Percentiles rank a stretch among this genome's conserved stretches.
phyloP scores from a whole-genome alignment of 1,284 basidiomycete species.

The Farysia itapuensis region DNA sequence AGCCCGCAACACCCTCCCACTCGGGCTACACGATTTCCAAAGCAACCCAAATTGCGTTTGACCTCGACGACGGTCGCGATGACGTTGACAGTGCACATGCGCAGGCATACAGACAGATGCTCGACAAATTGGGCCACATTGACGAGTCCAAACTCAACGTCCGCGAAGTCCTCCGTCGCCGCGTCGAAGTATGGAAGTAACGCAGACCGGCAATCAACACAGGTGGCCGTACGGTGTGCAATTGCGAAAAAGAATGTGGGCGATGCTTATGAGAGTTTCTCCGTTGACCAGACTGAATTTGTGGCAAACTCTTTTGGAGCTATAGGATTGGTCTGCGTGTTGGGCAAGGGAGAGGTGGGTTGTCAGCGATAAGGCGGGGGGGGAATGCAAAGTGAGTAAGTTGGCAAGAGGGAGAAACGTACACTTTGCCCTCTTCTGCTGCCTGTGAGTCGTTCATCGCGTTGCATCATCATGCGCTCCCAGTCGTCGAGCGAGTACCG shows the following conservation, averaged over 20 bases:
- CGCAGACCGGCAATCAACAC: too few species aligned
- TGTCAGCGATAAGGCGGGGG: not conserved
- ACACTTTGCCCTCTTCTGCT: conserved; percentile 56
- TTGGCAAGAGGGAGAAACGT: conserved; percentile 13
- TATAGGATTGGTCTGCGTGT: conserved; percentile 38
- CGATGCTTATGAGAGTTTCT: conserved; percentile 36
- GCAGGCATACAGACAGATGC: conserved; percentile 3
- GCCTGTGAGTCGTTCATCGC: conserved; percentile 57
- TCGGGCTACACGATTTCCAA: conserved; percentile 2
- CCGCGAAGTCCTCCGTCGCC: conserved; percentile 10
- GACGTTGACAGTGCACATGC: not conserved
- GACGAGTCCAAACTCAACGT: conserved; percentile 19
- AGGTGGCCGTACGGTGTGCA: too few species aligned
- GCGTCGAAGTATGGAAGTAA: conserved; percentile 31
- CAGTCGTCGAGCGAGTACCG: conserved; percentile 58
- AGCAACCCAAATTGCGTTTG: conserved; percentile 17
- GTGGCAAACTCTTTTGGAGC: conserved; percentile 56
- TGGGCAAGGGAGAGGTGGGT: conserved; percentile 1
- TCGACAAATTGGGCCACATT: conserved; percentile 7
- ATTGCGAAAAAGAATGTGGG: too few species aligned
- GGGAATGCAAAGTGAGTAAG: not conserved
- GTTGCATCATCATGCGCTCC: conserved; percentile 59
- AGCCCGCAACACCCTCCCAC: too few species aligned
- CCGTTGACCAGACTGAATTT: conserved; percentile 54
- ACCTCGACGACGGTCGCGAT: not conserved